phyloP scores from a whole-genome alignment of 768 basidiomycete species.

The Agrocybe pediades region DNA sequence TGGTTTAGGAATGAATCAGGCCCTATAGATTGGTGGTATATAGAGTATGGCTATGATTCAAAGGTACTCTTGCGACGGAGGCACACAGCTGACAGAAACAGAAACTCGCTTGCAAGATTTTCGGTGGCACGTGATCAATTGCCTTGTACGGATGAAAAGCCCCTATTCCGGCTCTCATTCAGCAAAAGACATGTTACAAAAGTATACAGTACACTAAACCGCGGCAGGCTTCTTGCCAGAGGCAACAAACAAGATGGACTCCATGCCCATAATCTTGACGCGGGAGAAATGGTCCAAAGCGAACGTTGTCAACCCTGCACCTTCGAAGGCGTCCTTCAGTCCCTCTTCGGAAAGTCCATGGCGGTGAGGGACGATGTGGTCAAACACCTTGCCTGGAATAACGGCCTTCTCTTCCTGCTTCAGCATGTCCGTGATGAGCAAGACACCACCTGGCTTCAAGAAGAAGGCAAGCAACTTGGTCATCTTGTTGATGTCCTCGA shows the following conservation, averaged over 20 bases:
- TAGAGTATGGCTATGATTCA: too few species aligned
- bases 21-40: background rate
- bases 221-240: too few species aligned
- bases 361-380: slow-evolving; percentile 27
- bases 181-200: too few species aligned
- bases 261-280: background rate
- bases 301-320: slow-evolving; percentile 21
- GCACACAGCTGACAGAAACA: too few species aligned
- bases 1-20: too few species aligned
- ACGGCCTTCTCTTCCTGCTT: background rate
- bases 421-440: slow-evolving; percentile 53
- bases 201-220: too few species aligned
- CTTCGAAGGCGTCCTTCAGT: slow-evolving; percentile 21
- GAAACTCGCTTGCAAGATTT: too few species aligned
- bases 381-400: slow-evolving; percentile 13
- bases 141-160: too few species aligned
- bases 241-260: background rate
- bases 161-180: too few species aligned
- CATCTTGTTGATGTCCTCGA: slow-evolving; percentile 45
- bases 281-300: slow-evolving; percentile 9
- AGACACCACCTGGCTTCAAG: slow-evolving; percentile 56
- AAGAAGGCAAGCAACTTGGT: slow-evolving; percentile 50
- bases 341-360: slow-evolving; percentile 25
- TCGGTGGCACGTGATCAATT: too few species aligned
- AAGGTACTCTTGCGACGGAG: too few species aligned